A percentile compares a stretch with the other conserved stretches of the same genome.
phyloP scores from a whole-genome alignment of 192 early-diverging fungal species.

The Gamsiella multidivaricata region DNA sequence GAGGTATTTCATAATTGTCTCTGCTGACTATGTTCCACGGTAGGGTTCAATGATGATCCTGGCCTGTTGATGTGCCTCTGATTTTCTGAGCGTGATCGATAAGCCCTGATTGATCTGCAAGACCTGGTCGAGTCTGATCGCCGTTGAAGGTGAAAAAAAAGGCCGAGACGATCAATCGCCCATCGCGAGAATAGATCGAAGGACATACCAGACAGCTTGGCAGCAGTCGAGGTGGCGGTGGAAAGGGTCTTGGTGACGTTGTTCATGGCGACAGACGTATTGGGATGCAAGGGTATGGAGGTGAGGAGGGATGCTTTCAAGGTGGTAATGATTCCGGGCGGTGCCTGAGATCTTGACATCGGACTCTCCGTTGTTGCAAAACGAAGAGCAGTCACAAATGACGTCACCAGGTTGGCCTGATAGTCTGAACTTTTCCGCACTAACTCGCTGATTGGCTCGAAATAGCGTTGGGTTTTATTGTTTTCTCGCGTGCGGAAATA shows the following conservation, averaged over 20 bases:
- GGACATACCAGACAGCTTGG: constrained; percentile 48
- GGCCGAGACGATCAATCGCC: neutral
- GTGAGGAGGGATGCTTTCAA: constrained; percentile 1
- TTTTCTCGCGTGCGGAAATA: too few species aligned
- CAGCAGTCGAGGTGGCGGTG: constrained; percentile 26
- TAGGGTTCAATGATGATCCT: too few species aligned
- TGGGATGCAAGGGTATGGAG: constrained; percentile 16
- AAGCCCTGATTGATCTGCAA: neutral
- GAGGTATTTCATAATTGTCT: too few species aligned
- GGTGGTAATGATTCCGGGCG: neutral
- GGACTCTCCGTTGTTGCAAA: neutral
- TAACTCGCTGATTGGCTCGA: too few species aligned
- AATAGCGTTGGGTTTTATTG: too few species aligned
- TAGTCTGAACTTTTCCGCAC: too few species aligned
- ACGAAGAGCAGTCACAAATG: neutral
- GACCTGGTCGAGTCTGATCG: neutral
- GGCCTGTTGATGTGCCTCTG: neutral
- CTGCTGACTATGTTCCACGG: too few species aligned
- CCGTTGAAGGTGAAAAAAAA: neutral
- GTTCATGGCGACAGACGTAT: constrained; percentile 35
- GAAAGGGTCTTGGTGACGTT: constrained; percentile 45
- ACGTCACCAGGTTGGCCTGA: too few species aligned
- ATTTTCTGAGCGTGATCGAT: neutral
- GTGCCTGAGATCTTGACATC: constrained; percentile 7
- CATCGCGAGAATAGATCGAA: too few species aligned